A percentile compares a stretch with the other conserved stretches of the same genome.
Evolutionary conservation across 768 basidiomycete species (phyloP).

Genomic region (Termitomyces sp.): DNA sequence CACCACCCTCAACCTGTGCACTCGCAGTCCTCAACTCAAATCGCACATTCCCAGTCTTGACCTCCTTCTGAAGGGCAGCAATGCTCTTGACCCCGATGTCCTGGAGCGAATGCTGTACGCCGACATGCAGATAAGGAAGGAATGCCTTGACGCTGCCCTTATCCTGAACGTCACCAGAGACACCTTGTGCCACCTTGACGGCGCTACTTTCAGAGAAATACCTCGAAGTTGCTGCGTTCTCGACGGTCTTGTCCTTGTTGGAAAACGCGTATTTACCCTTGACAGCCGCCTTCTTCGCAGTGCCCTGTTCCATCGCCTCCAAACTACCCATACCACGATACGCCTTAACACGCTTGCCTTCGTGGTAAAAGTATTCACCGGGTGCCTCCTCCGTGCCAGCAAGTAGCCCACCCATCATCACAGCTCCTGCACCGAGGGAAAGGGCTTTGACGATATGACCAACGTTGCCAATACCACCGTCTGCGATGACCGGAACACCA

Average conservation of each 20-base stretch:
- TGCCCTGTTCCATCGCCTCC: conserved; percentile 87
- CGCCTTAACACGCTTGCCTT: conserved; percentile 97
- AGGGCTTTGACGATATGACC: conserved; percentile 98
- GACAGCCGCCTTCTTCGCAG: conserved; percentile 27
- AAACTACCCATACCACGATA: conserved; percentile 98
- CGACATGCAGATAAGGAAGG: conserved; percentile 76
- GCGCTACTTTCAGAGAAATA: conserved; percentile 93
- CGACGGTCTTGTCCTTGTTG: conserved; percentile 44
- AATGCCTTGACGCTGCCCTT: conserved; percentile 94
- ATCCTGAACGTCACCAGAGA: conserved; percentile 95
- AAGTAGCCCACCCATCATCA: conserved; percentile 98
- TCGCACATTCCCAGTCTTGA: conserved; percentile 59
- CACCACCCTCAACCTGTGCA: conserved; percentile 93
- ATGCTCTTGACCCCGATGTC: conserved; percentile 81
- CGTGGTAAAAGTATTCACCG: conserved; percentile 99
- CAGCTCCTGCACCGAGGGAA: conserved; percentile 87
- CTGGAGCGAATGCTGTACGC: conserved; percentile 91
- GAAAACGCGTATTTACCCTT: conserved; percentile 42
- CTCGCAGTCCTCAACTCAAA: conserved; percentile 94
- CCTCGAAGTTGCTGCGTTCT: conserved; percentile 93
- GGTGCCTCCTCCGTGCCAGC: conserved; percentile 97
- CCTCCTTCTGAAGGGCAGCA: conserved; percentile 58
- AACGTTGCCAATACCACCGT: conserved; percentile 93
- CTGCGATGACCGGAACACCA: conserved; percentile 94
- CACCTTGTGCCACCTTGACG: conserved; percentile 96